Evolutionary conservation across 441 rosid species (phyloP).

Genomic region (Breynia disticha): DNA sequence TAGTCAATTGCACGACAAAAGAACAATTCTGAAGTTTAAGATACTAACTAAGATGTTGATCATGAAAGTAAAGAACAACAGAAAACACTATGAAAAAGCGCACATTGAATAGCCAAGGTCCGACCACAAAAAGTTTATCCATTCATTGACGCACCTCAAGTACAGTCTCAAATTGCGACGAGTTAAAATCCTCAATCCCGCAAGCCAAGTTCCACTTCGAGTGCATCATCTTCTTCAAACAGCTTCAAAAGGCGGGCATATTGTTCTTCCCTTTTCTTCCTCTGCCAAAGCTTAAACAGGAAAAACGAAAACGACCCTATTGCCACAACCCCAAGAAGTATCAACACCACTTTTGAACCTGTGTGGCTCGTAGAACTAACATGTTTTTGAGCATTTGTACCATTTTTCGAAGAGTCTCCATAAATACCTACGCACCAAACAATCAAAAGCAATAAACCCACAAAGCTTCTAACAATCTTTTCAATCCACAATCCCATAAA

Average conservation of each 20-base stretch:
- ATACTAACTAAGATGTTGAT: too few species aligned
- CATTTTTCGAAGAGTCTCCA: constrained; percentile 39
- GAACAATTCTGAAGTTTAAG: too few species aligned
- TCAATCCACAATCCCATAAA: not conserved
- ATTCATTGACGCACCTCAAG: not conserved
- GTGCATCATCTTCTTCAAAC: constrained; percentile 98
- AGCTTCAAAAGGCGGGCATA: constrained; percentile 85
- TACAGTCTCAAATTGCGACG: constrained; percentile 7
- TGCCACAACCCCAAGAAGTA: constrained; percentile 41
- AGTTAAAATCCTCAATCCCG: constrained; percentile 39
- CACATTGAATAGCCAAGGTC: too few species aligned
- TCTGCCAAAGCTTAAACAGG: constrained; percentile 83
- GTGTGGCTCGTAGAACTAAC: constrained; percentile 31
- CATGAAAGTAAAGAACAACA: too few species aligned
- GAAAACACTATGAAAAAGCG: too few species aligned
- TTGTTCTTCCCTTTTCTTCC: constrained; percentile 95
- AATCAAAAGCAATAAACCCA: not conserved
- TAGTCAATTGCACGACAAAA: too few species aligned
- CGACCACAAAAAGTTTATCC: not conserved
- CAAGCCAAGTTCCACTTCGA: constrained; percentile 93
- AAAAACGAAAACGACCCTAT: constrained; percentile 48
- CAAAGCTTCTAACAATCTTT: too few species aligned
- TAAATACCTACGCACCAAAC: constrained; percentile 33
- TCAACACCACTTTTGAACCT: constrained; percentile 41
- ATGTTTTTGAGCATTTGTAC: constrained; percentile 29